Evolutionary conservation across 768 basidiomycete species (phyloP).

Genomic region (Lentinula raphanica): DNA sequence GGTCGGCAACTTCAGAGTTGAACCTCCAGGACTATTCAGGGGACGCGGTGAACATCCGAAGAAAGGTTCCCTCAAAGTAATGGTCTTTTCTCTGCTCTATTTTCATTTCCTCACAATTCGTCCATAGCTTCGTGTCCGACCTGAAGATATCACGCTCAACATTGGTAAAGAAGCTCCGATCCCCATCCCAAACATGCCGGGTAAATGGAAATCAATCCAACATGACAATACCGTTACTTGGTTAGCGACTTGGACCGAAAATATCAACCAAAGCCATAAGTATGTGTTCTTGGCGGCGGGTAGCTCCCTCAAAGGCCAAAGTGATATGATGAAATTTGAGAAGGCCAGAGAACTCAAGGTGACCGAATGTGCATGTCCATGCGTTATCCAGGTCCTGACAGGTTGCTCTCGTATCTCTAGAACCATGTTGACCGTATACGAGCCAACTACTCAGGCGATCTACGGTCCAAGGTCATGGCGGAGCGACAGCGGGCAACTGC

Average conservation of each 20-base stretch:
- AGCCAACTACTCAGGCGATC: constrained; percentile 76
- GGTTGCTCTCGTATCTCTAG: constrained; percentile 33
- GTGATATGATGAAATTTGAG: constrained; percentile 96
- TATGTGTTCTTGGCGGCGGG: constrained; percentile 99
- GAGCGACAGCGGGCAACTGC: constrained; percentile 97
- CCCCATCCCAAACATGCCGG: constrained; percentile 88
- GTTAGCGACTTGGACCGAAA: constrained; percentile 99
- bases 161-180: constrained; percentile 72
- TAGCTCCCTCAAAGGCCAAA: constrained; percentile 95
- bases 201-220: constrained; percentile 81
- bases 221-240: constrained; percentile 98
- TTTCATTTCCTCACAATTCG: constrained; percentile 5
- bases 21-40: constrained; percentile 97
- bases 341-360: constrained; percentile 97
- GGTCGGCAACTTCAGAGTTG: constrained; percentile 95
- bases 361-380: constrained; percentile 10
- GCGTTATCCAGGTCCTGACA: neutral
- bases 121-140: constrained; percentile 73
- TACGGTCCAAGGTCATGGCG: constrained; percentile 89
- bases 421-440: constrained; percentile 89
- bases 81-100: constrained; percentile 9
- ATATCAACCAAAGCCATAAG: constrained; percentile 92
- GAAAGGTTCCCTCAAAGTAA: constrained; percentile 91
- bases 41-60: constrained; percentile 98
- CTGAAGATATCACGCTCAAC: constrained; percentile 95